phyloP scores from a whole-genome alignment of 139 green algal species.

The Chlamydomonas sp. region DNA sequence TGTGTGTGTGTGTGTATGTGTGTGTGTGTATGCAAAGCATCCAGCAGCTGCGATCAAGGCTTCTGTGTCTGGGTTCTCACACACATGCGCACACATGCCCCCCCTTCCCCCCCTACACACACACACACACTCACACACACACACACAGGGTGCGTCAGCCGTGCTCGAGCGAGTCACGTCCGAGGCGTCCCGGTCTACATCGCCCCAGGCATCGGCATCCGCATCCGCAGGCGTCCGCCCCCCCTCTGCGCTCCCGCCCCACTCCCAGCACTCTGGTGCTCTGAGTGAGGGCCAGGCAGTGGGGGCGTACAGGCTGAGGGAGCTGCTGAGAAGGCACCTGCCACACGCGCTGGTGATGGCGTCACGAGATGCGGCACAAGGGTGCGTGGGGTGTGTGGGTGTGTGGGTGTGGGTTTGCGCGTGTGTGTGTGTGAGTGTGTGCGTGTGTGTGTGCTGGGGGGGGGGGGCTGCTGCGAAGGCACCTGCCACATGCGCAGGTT shows the following conservation, averaged over 20 bases:
- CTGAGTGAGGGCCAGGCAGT: slow-evolving; percentile 25
- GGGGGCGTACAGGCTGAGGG: slow-evolving; percentile 26
- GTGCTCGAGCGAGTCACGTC: not conserved
- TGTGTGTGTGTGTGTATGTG: not conserved
- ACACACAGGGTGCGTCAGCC: not conserved
- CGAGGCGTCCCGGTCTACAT: no score
- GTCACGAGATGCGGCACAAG: no score
- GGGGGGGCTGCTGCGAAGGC: slow-evolving; percentile 25
- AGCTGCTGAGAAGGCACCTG: slow-evolving; percentile 33
- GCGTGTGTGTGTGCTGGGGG: no score
- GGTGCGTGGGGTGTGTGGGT: no score
- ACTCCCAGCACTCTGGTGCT: not conserved
- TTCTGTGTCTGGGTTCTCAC: not conserved
- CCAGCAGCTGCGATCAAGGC: not conserved
- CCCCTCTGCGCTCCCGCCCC: not conserved
- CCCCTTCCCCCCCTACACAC: no score
- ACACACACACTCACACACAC: no score
- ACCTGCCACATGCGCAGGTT: slow-evolving; percentile 24
- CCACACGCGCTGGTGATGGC: slow-evolving; percentile 8
- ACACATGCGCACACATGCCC: not conserved
- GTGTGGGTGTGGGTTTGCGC: no score
- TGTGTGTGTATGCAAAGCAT: not conserved
- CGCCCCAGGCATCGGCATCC: no score
- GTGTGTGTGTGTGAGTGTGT: no score
- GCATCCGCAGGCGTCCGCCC: no score